Evolutionary conservation across 1,284 basidiomycete species (phyloP), one percentile per base, ranked within the genome.

Genomic region (Apiotrichum siamense): DNA sequence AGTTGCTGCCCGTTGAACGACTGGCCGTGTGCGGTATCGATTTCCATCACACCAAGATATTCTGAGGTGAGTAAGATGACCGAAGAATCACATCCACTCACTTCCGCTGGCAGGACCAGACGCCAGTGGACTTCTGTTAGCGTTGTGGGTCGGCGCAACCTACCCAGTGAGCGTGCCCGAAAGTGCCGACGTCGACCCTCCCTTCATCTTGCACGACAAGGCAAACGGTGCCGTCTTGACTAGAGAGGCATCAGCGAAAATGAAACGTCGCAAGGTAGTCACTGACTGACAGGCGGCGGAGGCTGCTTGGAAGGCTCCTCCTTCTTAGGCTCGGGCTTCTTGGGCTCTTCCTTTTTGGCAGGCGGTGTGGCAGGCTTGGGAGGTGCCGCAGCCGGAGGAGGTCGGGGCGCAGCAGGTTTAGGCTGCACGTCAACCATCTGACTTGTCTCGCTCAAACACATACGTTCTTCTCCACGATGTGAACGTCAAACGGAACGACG

Each of bases 1-100:
- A 72, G 61, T 40, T 67, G 63, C 42, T 55, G 55, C 4, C 69
- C 70, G 11, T 53, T 49, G 49, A 72, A 70, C 4, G 46, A 57
- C 35, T 69, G 64, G 31, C 60, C 62, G 45, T 61, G 59, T 0
- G 67, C 65, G 20, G 58, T 61, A 38, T 64, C 65, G 21, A 72
- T 62, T 3, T 54, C 52, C 36, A 70, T 48, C 2, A 63, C 65
- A 4, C 69, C 69, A 1, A 72, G 62, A 42, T 70, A 72, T 35
- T 60, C 67, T 69, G 41, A 17, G 2, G 17, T 3, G 38, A 44
- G 39, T 44, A 43, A 26, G 12, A 1, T 9, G 21, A 7, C 17
- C 2, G 4, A n/a, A 2, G 26, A 21, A 10, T 11, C n/a, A 18
- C 41, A 21, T 17, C n/a, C 18, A 42, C 45, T 26, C 24, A 68